Conservation (phyloP, 78 protist species). For the Dictyostelium firmibasis region DNA sequence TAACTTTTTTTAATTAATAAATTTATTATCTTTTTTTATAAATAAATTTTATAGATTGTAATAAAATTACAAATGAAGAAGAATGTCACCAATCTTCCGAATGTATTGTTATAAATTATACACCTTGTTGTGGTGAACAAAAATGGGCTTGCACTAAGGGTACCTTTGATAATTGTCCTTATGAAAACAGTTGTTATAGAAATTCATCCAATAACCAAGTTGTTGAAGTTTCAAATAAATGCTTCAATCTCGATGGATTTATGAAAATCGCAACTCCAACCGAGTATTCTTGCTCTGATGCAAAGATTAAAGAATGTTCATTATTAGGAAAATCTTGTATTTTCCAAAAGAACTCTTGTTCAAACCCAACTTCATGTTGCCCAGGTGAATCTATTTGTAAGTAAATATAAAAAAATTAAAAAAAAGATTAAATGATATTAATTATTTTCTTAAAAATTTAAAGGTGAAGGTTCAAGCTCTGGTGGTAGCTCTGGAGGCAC, state of each 20-base stretch:
- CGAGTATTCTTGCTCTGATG: not conserved
- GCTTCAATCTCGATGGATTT: not conserved
- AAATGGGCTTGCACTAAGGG: not conserved
- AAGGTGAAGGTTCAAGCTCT: not conserved
- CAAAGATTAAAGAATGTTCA: not conserved
- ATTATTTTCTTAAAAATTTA: not conserved
- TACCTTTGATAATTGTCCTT: not conserved
- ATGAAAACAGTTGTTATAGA: not conserved
- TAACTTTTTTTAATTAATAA: not conserved
- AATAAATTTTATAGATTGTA: not conserved
- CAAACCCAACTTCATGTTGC: not conserved
- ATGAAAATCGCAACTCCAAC: not conserved
- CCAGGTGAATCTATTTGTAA: not conserved
- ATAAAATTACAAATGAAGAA: not conserved
- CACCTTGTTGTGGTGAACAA: not conserved
- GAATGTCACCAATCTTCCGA: not conserved
- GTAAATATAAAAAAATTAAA: not conserved
- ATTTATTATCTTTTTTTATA: not conserved
- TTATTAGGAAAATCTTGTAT: not conserved
- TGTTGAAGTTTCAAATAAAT: not conserved
- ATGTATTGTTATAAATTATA: constrained; percentile 5
- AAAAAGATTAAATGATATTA: no score
- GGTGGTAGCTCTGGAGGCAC: not conserved
- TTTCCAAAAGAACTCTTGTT: not conserved
- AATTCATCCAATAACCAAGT: not conserved